Evolutionary conservation across 371 early-diverging fungal species (phyloP), one percentile per base, ranked within the genome.

Genomic region (Dentiscutata heterogama): DNA sequence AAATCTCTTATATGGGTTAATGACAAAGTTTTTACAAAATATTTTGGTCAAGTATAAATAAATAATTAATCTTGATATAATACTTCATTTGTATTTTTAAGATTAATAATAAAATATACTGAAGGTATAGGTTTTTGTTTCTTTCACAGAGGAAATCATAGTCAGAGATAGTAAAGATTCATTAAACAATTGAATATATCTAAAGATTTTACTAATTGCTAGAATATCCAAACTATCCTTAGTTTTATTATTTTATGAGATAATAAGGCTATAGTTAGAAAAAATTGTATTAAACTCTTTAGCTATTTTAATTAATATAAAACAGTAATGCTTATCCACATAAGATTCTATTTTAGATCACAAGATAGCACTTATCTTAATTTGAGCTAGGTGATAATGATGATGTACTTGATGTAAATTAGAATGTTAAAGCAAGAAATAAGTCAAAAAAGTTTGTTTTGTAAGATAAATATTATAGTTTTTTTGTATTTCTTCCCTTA

Each of bases 161-260:
- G n/a, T n/a, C n/a, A n/a, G n/a, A n/a, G n/a, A n/a, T n/a, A 22
- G 7, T 63, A 63, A 63, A 13, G n/a, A 27, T 63, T 63, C n/a
- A 63, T 27, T 13, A 63, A 63, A 20, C 6, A 27, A 22, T 27
- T 13, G 63, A 7, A 13, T 7, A 63, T 20, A 11, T 63, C 6
- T 63, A 63, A 63, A 63, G 7, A n/a, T 63, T 6, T n/a, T 7
- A 63, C 63, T n/a, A 63, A 63, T n/a, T n/a, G 63, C 63, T 6
- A n/a, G 63, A 63, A 63, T 63, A n/a, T n/a, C 29, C n/a, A 63
- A n/a, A 13, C 63, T n/a, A 63, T 25, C 63, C 22, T 63, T 63
- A 1, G 63, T 25, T 63, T 63, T n/a, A n/a, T n/a, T n/a, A n/a
- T n/a, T n/a, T n/a, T n/a, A n/a, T n/a, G n/a, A n/a, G n/a, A n/a